Base-by-base conservation (phyloP, 768 basidiomycete species). In the Boletus sp. region DNA sequence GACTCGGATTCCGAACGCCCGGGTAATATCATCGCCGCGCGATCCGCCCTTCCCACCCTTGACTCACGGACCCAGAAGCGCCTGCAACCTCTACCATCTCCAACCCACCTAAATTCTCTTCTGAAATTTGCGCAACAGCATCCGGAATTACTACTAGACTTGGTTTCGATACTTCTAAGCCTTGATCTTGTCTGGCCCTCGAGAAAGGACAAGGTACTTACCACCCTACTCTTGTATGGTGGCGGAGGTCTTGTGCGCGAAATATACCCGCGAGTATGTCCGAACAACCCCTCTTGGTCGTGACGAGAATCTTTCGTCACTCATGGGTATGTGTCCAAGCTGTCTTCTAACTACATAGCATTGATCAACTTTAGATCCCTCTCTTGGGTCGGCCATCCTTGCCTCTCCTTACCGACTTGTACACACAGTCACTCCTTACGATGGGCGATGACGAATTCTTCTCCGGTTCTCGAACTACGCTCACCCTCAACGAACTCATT, bases 381-480 rank as follows among this genome's bases (percentile, higher is more conserved):
- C 74, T 2, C 73, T 82, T 52, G 75, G 73, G 0, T 28, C 70
- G 90, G 84, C 80, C 86, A 0, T 78, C 89, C 3, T 72, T 98
- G 1, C 75, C 98, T 8, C 80, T 97, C 54, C 81, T 95, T 8
- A 80, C 83, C 1, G 88, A 95, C 50, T 71, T 97, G 11, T 96
- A 97, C 71, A 80, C 85, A 2, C 90, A 95, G 56, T 83, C 86
- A 1, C 80, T 98, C 33, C 77, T 93, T 33, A 94, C 94, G 1
- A 91, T 98, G 81, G 92, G 92, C 1, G 97, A 99, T 64, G 96
- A 98, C 72, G 97, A 98, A 69, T 98, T 98, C 76, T 97, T 97
- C 68, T 83, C 85, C 2, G 58, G 55, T 49, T 67, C 72, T n/a
- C 76, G 86, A 18, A 96, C 94, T 59, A 90, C 94, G 0, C 79